These are phyloP conservation scores for Gyromitra esculenta DNA, from an alignment of 2,329 filamentous ascomycete genomes.

Conservation along the genomic window DNA sequence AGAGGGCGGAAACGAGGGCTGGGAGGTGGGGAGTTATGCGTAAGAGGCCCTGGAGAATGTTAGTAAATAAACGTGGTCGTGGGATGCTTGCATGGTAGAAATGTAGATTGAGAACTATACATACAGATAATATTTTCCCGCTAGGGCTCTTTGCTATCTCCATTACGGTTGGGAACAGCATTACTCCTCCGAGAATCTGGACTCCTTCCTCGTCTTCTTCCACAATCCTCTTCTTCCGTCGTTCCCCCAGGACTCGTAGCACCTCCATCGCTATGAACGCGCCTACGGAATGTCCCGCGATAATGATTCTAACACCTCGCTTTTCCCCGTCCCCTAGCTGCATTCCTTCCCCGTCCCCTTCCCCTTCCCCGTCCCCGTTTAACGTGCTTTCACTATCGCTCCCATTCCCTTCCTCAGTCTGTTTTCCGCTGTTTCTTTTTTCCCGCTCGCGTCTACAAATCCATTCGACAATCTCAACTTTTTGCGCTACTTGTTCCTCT, in stretches of 20 bases:
- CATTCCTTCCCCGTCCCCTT: not conserved
- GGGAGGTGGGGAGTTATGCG: slow-evolving; percentile 22
- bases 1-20: slow-evolving; percentile 21
- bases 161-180: slow-evolving; percentile 79
- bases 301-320: slow-evolving; percentile 66
- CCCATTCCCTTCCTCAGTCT: not conserved
- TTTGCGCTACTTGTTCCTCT: slow-evolving; percentile 61
- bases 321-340: slow-evolving; percentile 64
- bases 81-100: not conserved
- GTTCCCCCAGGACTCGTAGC: slow-evolving; percentile 64
- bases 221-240: slow-evolving; percentile 24
- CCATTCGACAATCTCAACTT: slow-evolving; percentile 63
- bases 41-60: slow-evolving; percentile 26
- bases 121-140: slow-evolving; percentile 65
- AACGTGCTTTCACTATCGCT: not conserved
- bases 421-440: not conserved
- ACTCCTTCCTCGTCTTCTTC: slow-evolving; percentile 56
- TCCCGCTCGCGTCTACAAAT: slow-evolving; percentile 59
- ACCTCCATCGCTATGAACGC: slow-evolving; percentile 76
- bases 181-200: slow-evolving; percentile 66
- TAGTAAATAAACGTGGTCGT: not conserved
- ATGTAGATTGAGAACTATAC: slow-evolving; percentile 2
- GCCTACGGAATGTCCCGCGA: slow-evolving; percentile 80
- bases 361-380: not conserved
- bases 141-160: slow-evolving; percentile 73